Conservation (phyloP, 2,329 filamentous ascomycete species). For the Talaromyces funiculosus region DNA sequence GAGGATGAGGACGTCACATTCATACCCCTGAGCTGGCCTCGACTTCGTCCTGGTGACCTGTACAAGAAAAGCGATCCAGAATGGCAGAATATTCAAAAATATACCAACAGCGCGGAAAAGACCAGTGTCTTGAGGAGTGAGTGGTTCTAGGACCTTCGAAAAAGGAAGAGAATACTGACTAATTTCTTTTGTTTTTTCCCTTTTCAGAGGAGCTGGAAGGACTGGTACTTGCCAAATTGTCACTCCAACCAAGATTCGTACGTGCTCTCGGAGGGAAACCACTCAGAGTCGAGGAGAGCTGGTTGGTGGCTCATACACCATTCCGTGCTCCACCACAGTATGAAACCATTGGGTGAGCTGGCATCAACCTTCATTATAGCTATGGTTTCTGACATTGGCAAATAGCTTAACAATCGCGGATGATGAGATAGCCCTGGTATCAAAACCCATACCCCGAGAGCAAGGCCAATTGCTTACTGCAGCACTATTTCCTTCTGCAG, state of each 20-base stretch:
- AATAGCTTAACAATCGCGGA: constrained; percentile 26
- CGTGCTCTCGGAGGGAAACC: constrained; percentile 44
- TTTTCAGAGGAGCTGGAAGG: constrained; percentile 53
- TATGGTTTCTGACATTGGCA: background rate
- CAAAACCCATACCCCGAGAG: constrained; percentile 24
- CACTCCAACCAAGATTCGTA: constrained; percentile 13
- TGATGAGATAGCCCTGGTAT: constrained; percentile 23
- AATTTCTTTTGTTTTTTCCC: background rate
- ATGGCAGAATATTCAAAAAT: constrained; percentile 55
- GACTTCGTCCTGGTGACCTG: constrained; percentile 24
- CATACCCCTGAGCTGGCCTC: constrained; percentile 55
- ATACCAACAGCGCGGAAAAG: constrained; percentile 51
- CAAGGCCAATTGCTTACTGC: constrained; percentile 26
- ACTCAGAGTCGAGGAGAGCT: constrained; percentile 48
- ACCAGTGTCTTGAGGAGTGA: constrained; percentile 45
- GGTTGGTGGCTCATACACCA: constrained; percentile 60
- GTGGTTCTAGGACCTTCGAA: background rate
- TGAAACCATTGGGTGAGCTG: constrained; percentile 53
- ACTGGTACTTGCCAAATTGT: constrained; percentile 54
- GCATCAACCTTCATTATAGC: background rate
- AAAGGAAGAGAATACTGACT: background rate
- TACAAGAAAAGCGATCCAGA: constrained; percentile 51
- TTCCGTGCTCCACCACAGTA: constrained; percentile 55
- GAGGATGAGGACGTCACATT: constrained; percentile 47
- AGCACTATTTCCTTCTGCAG: constrained; percentile 27